Conservation (phyloP, 2,329 filamentous ascomycete species). For the Fusarium anguioides region DNA sequence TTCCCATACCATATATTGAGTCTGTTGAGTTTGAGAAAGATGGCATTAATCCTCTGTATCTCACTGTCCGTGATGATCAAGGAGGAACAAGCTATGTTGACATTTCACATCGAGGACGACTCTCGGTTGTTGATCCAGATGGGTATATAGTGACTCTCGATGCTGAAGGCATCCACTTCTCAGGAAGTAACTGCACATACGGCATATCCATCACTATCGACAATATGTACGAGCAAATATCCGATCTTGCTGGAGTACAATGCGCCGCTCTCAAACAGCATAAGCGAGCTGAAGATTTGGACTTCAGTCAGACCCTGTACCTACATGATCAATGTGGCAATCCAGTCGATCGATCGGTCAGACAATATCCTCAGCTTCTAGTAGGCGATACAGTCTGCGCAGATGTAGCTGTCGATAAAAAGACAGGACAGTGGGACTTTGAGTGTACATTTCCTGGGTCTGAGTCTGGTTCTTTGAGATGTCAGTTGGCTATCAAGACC, state of each 20-base stretch:
- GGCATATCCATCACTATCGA: conserved; percentile 49
- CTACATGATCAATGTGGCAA: conserved; percentile 52
- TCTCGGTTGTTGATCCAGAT: conserved; percentile 48
- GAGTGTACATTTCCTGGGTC: conserved; percentile 52
- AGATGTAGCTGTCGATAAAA: conserved; percentile 43
- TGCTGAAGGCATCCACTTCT: conserved; percentile 50
- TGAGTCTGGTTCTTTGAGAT: conserved; percentile 45
- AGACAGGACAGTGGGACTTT: conserved; percentile 50
- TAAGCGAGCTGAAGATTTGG: conserved; percentile 42
- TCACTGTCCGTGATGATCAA: conserved; percentile 48
- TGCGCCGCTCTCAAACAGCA: conserved; percentile 43
- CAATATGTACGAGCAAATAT: conserved; percentile 51
- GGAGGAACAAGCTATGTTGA: conserved; percentile 49
- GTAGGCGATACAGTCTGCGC: conserved; percentile 50
- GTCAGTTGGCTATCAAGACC: conserved; percentile 49
- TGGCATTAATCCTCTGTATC: conserved; percentile 48
- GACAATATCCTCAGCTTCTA: conserved; percentile 46
- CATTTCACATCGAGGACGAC: conserved; percentile 48
- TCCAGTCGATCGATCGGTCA: conserved; percentile 42
- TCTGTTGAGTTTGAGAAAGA: conserved; percentile 50
- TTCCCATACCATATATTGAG: conserved; percentile 53
- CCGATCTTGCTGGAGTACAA: conserved; percentile 45
- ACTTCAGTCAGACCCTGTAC: conserved; percentile 49
- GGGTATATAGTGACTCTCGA: conserved; percentile 51
- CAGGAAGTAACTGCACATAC: conserved; percentile 49